Percentiles rank a stretch among this genome's conserved stretches.
Evolutionary conservation across 139 green algal genomes (phyloP).

Genomic region (Monoraphidium neglectum): DNA sequence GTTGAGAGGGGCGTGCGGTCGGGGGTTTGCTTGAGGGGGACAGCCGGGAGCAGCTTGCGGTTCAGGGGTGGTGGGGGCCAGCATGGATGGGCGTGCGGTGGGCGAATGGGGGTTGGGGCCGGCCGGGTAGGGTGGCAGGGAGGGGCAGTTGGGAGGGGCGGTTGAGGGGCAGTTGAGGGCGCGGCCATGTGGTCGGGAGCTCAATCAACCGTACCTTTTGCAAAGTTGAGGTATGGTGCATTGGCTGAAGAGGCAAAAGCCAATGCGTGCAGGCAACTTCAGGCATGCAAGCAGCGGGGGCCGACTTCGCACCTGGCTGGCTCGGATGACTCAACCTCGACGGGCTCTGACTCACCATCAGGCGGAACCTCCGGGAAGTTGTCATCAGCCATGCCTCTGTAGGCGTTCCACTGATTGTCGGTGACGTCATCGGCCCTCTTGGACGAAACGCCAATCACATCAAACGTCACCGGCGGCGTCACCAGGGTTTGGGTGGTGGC

Average conservation of each 20-base stretch:
- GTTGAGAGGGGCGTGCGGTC: not conserved
- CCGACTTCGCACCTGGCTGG: not conserved
- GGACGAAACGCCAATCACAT: conserved; percentile 15
- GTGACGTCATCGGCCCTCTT: conserved; percentile 31
- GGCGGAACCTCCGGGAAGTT: conserved; percentile 46
- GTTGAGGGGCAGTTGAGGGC: too few relatives aligned
- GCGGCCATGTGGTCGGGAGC: too few relatives aligned
- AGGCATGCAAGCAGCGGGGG: not conserved
- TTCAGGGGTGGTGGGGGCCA: too few relatives aligned
- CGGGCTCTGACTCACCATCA: conserved; percentile 27
- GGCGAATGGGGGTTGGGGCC: too few relatives aligned
- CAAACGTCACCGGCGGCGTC: conserved; percentile 28
- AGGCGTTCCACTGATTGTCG: conserved; percentile 37
- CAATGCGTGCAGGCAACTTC: too few relatives aligned
- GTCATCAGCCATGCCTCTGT: conserved; percentile 24
- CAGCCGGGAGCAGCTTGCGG: too few relatives aligned
- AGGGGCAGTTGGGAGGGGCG: too few relatives aligned
- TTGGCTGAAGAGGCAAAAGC: not conserved
- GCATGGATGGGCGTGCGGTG: too few relatives aligned
- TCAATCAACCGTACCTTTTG: not conserved
- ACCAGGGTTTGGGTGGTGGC: conserved; percentile 5
- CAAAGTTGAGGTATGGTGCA: not conserved
- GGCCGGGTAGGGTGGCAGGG: too few relatives aligned
- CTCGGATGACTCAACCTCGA: not conserved
- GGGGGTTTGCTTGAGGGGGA: too few relatives aligned